Evolutionary conservation across 2,329 filamentous ascomycete species (phyloP).

Genomic region (Sarocladiaceae sp.): DNA sequence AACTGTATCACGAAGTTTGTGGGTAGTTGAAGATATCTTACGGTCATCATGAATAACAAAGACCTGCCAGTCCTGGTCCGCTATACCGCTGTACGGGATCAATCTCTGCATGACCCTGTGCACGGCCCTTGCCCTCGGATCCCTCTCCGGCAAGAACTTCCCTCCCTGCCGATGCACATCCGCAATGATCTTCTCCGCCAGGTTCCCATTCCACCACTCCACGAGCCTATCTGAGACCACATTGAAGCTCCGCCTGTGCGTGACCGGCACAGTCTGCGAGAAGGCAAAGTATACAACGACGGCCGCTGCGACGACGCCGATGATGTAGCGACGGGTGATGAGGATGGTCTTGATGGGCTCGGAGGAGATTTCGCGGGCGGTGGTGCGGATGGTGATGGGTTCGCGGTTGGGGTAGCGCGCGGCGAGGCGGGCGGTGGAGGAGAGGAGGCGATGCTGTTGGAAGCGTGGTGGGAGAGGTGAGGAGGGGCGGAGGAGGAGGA

Average conservation of each 20-base stretch:
- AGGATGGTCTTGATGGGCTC: slow-evolving; percentile 14
- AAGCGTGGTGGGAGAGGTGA: slow-evolving; percentile 18
- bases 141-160: slow-evolving; percentile 51
- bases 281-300: slow-evolving; percentile 59
- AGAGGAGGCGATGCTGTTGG: not conserved
- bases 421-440: slow-evolving; percentile 13
- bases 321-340: slow-evolving; percentile 27
- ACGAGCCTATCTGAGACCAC: slow-evolving; percentile 51
- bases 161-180: slow-evolving; percentile 45
- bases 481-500: slow-evolving; percentile 21
- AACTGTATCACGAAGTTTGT: not conserved
- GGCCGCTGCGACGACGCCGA: slow-evolving; percentile 36
- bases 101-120: slow-evolving; percentile 58
- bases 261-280: slow-evolving; percentile 66
- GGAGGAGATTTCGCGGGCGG: slow-evolving; percentile 6
- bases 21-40: slow-evolving; percentile 20
- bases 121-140: slow-evolving; percentile 51
- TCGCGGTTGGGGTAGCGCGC: slow-evolving; percentile 17
- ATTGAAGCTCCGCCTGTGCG: slow-evolving; percentile 68
- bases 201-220: slow-evolving; percentile 28
- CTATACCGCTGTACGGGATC: slow-evolving; percentile 60
- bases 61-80: slow-evolving; percentile 60
- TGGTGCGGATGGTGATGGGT: slow-evolving; percentile 5
- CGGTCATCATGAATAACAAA: slow-evolving; percentile 63
- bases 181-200: slow-evolving; percentile 38